phyloP scores from a whole-genome alignment of 2,329 filamentous ascomycete species.

The Sphaerulina musiva region DNA sequence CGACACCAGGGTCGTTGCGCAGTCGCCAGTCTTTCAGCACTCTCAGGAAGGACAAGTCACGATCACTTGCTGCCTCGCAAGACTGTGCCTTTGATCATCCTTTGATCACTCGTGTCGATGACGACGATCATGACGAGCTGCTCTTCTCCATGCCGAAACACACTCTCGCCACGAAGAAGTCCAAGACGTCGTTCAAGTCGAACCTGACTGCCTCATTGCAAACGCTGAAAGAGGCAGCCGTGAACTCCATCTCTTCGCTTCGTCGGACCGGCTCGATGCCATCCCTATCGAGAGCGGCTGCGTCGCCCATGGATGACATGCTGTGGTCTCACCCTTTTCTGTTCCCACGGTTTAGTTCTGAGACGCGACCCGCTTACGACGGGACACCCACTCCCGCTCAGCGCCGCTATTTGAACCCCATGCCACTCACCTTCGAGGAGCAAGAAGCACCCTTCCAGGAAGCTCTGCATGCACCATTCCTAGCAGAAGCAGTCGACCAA shows the following conservation, averaged over 20 bases:
- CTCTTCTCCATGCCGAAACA: slow-evolving; percentile 25
- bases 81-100: slow-evolving; percentile 54
- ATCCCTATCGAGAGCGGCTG: slow-evolving; percentile 12
- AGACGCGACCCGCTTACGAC: slow-evolving; percentile 52
- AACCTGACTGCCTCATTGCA: slow-evolving; percentile 58
- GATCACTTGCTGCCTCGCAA: slow-evolving; percentile 45
- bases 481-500: slow-evolving; percentile 32
- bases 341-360: slow-evolving; percentile 53
- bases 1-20: slow-evolving; percentile 37
- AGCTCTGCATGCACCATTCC: slow-evolving; percentile 32
- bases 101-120: slow-evolving; percentile 40
- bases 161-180: slow-evolving; percentile 35
- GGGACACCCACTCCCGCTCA: slow-evolving; percentile 50
- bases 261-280: slow-evolving; percentile 31
- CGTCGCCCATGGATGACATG: slow-evolving; percentile 45
- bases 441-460: slow-evolving; percentile 35
- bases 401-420: slow-evolving; percentile 56
- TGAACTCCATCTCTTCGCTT: slow-evolving; percentile 54
- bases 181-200: slow-evolving; percentile 52
- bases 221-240: slow-evolving; percentile 54
- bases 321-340: slow-evolving; percentile 54
- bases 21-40: slow-evolving; percentile 33
- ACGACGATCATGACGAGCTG: slow-evolving; percentile 31
- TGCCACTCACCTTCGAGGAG: slow-evolving; percentile 37
- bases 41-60: slow-evolving; percentile 43